A percentile compares a stretch with the other conserved stretches of the same genome.
Evolutionary conservation across 2,329 filamentous ascomycete genomes (phyloP).

Genomic region (Colletotrichum tanaceti): DNA sequence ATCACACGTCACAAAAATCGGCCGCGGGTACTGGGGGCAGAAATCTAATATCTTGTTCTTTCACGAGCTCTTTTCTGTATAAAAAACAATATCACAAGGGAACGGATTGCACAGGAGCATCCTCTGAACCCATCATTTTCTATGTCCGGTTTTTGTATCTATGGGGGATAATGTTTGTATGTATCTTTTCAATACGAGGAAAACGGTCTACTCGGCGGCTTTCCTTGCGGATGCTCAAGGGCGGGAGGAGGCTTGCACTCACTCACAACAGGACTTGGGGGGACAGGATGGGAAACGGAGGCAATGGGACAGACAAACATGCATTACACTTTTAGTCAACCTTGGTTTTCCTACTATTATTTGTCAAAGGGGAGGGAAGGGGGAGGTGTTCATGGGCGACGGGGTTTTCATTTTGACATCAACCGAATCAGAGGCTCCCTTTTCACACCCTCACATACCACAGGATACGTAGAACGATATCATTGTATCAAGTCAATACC

Average conservation of each 20-base stretch:
- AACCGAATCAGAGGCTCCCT: slow-evolving; percentile 31
- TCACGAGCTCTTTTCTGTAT: slow-evolving; percentile 7
- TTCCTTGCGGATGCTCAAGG: background rate
- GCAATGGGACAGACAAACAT: slow-evolving; percentile 12
- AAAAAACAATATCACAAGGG: background rate
- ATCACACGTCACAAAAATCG: slow-evolving; percentile 19
- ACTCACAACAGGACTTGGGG: slow-evolving; percentile 1
- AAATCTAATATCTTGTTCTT: slow-evolving; percentile 1
- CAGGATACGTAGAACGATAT: slow-evolving; percentile 37
- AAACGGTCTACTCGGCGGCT: background rate
- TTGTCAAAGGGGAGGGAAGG: background rate
- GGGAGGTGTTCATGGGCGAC: slow-evolving; percentile 11
- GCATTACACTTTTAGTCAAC: slow-evolving; percentile 12
- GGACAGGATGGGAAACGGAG: background rate
- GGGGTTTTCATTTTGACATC: background rate
- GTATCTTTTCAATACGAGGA: slow-evolving; percentile 6
- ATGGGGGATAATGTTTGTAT: slow-evolving; percentile 17
- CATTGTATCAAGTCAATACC: slow-evolving; percentile 29
- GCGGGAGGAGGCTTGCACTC: background rate
- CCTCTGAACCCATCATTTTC: slow-evolving; percentile 5
- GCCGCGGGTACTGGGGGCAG: slow-evolving; percentile 2
- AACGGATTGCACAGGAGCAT: slow-evolving; percentile 3
- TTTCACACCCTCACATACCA: slow-evolving; percentile 2
- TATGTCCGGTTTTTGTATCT: slow-evolving; percentile 13
- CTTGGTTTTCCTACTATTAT: background rate